phyloP scores from a whole-genome alignment of 495 filamentous ascomycete species.

The Lasiosphaeria ovina region DNA sequence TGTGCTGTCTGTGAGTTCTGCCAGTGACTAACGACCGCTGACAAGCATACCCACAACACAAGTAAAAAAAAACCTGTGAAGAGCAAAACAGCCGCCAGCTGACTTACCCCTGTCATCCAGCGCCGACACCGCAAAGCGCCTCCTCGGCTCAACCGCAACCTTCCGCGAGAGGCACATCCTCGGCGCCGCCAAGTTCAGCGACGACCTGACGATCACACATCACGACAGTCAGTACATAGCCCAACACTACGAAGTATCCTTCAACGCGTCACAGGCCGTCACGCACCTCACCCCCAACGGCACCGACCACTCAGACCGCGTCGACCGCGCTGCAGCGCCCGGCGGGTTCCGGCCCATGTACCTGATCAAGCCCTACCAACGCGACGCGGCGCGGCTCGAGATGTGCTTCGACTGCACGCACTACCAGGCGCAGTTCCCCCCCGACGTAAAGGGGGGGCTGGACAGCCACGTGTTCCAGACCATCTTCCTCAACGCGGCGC shows the following conservation, averaged over 20 bases:
- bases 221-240: slow-evolving; percentile 72
- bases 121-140: slow-evolving; percentile 68
- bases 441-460: no score
- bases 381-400: slow-evolving; percentile 68
- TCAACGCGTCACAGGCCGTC: slow-evolving; percentile 40
- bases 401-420: slow-evolving; percentile 87
- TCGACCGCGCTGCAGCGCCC: slow-evolving; percentile 23
- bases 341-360: slow-evolving; percentile 76
- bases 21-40: not conserved
- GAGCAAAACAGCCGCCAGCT: no score
- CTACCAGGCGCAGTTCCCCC: slow-evolving; percentile 79
- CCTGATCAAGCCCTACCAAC: slow-evolving; percentile 66
- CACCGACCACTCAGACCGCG: slow-evolving; percentile 31
- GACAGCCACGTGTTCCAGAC: slow-evolving; percentile 77
- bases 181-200: slow-evolving; percentile 71
- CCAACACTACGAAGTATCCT: slow-evolving; percentile 71
- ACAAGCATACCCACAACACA: no score
- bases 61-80: no score
- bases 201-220: slow-evolving; percentile 85
- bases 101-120: not conserved
- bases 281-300: slow-evolving; percentile 23
- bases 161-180: slow-evolving; percentile 67
- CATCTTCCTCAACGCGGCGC: slow-evolving; percentile 72
- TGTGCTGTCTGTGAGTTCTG: slow-evolving; percentile 55
- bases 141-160: slow-evolving; percentile 61